Conservation (phyloP, 305 asterid genomes). For the Fraxinus albicans region DNA sequence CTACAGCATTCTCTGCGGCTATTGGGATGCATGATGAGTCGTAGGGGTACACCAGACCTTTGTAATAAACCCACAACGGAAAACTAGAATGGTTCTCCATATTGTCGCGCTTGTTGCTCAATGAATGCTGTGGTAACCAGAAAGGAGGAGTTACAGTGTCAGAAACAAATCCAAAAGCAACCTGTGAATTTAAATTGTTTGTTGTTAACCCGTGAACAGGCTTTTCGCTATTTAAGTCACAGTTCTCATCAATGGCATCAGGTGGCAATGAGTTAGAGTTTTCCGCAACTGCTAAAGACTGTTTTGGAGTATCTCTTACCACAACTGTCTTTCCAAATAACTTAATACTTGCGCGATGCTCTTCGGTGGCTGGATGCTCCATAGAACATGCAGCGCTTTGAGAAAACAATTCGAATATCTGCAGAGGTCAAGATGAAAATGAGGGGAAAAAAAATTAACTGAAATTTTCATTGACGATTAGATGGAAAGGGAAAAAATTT, state of each 20-base stretch:
- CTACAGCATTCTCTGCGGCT: constrained; percentile 7
- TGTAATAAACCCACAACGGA: constrained; percentile 50
- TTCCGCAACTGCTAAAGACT: constrained; percentile 27
- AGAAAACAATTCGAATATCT: constrained; percentile 50
- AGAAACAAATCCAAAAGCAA: constrained; percentile 30
- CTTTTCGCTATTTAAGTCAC: constrained; percentile 17
- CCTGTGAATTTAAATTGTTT: constrained; percentile 24
- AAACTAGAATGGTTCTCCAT: constrained; percentile 26
- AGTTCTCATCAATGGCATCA: constrained; percentile 20
- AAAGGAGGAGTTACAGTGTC: constrained; percentile 24
- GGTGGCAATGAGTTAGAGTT: constrained; percentile 22
- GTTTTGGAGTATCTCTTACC: constrained; percentile 38
- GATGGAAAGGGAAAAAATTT: background rate
- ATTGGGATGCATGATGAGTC: constrained; percentile 28
- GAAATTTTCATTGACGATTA: background rate
- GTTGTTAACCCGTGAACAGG: background rate
- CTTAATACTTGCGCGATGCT: constrained; percentile 47
- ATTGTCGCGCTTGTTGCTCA: constrained; percentile 22
- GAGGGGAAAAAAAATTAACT: background rate
- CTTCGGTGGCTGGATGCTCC: constrained; percentile 33
- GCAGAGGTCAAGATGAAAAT: constrained; percentile 20
- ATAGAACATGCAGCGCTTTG: constrained; percentile 33
- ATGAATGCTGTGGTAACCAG: constrained; percentile 28
- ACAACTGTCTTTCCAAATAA: constrained; percentile 65
- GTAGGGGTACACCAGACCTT: constrained; percentile 33